A percentile compares a stretch with the other conserved stretches of the same genome.
Conservation (phyloP, 768 basidiomycete species). For the Hypholoma sublateritium region DNA sequence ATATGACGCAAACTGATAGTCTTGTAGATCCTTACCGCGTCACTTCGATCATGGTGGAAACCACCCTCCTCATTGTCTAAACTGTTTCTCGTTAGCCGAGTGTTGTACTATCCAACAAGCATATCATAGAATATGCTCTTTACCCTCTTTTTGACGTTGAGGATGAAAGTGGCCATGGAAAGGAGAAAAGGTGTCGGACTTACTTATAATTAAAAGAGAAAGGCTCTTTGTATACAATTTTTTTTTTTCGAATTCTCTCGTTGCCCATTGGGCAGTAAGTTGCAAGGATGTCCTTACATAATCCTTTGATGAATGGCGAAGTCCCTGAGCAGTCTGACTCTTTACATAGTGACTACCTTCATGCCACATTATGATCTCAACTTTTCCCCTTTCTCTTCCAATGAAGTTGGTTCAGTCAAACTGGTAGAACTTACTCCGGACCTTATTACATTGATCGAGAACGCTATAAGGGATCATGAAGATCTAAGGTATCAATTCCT, state of each 20-base stretch:
- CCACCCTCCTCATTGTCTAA: slow-evolving; percentile 71
- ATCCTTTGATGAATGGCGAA: too few relatives aligned
- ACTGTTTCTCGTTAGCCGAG: slow-evolving; percentile 3
- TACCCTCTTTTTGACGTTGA: slow-evolving; percentile 10
- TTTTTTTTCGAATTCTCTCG: slow-evolving; percentile 5
- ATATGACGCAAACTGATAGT: slow-evolving; percentile 7
- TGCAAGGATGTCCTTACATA: neutral
- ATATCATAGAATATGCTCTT: slow-evolving; percentile 15
- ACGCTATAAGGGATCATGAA: slow-evolving; percentile 34
- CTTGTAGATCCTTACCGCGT: slow-evolving; percentile 90
- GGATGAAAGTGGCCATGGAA: slow-evolving; percentile 7
- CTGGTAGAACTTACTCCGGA: slow-evolving; percentile 76
- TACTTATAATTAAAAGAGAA: slow-evolving; percentile 20
- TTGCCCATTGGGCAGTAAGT: neutral
- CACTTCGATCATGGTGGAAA: slow-evolving; percentile 86
- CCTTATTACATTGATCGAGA: slow-evolving; percentile 60
- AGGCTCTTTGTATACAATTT: slow-evolving; percentile 13
- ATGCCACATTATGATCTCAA: slow-evolving; percentile 51
- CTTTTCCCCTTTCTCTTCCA: slow-evolving; percentile 49
- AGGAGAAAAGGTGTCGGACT: slow-evolving; percentile 13
- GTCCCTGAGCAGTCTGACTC: too few relatives aligned
- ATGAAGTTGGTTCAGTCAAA: slow-evolving; percentile 57
- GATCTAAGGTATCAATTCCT: slow-evolving; percentile 14
- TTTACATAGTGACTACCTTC: neutral
- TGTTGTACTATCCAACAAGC: slow-evolving; percentile 1